Evolutionary conservation across 805 yeast genomes (phyloP).

Genomic region (Blastobotrys chiropterorum): DNA sequence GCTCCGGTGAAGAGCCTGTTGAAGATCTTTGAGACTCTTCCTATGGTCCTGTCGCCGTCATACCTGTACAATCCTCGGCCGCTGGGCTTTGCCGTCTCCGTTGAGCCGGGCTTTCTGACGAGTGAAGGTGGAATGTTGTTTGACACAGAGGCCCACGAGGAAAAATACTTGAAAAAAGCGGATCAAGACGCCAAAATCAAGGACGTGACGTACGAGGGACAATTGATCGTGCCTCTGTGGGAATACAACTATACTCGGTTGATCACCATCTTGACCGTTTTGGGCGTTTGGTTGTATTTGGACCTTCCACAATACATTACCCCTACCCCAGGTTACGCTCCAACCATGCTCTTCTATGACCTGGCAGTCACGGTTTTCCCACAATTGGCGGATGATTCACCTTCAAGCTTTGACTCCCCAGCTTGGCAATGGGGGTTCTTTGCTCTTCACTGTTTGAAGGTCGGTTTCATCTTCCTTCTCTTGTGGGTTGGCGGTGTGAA

Average conservation of each 20-base stretch:
- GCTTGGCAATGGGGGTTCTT: slow-evolving; percentile 59
- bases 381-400: slow-evolving; percentile 41
- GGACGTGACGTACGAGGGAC: slow-evolving; percentile 82
- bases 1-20: slow-evolving; percentile 53
- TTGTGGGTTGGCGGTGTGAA: slow-evolving; percentile 70
- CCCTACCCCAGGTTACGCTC: slow-evolving; percentile 88
- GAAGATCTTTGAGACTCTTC: slow-evolving; percentile 57
- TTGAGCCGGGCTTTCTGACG: slow-evolving; percentile 75
- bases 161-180: slow-evolving; percentile 39
- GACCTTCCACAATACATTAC: slow-evolving; percentile 85
- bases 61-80: slow-evolving; percentile 66
- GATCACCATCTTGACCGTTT: slow-evolving; percentile 20
- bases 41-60: slow-evolving; percentile 74
- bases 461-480: slow-evolving; percentile 46
- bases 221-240: slow-evolving; percentile 76
- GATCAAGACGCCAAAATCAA: slow-evolving; percentile 46
- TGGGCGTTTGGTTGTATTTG: slow-evolving; percentile 74
- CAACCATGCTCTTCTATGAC: slow-evolving; percentile 53
- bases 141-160: slow-evolving; percentile 48
- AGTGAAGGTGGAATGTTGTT: slow-evolving; percentile 76
- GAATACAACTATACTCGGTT: slow-evolving; percentile 35
- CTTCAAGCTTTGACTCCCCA: slow-evolving; percentile 36
- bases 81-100: slow-evolving; percentile 52
- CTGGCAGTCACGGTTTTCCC: slow-evolving; percentile 34
- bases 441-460: slow-evolving; percentile 61